phyloP scores from a whole-genome alignment of 164 flowering plant genomes.

The Nelumbo lutea region DNA sequence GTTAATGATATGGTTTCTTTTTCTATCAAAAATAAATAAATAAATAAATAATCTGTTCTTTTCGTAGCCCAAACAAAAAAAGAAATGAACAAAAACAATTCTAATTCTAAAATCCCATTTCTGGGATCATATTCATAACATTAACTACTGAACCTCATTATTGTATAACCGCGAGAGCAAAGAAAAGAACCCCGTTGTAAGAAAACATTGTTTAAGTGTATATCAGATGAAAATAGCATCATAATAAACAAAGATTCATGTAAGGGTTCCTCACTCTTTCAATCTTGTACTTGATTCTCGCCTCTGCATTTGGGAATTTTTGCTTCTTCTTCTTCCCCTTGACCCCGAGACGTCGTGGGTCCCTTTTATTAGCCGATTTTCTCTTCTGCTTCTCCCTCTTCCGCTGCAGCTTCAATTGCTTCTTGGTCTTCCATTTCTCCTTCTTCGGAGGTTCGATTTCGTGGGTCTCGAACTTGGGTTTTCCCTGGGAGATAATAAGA shows the following conservation, averaged over 20 bases:
- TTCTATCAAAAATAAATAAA: no score
- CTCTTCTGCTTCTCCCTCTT: slow-evolving; percentile 68
- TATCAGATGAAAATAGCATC: background rate
- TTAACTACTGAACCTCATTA: no score
- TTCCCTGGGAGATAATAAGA: slow-evolving; percentile 62
- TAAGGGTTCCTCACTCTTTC: slow-evolving; percentile 44
- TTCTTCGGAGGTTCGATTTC: slow-evolving; percentile 73
- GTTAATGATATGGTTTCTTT: no score
- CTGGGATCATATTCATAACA: no score
- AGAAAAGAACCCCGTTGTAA: no score
- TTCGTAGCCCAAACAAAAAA: no score
- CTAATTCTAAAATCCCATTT: no score
- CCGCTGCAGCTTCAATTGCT: slow-evolving; percentile 63
- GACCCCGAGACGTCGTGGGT: slow-evolving; percentile 61
- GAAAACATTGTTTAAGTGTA: no score
- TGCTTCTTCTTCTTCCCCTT: slow-evolving; percentile 64
- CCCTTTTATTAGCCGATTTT: slow-evolving; percentile 67
- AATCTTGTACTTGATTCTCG: slow-evolving; percentile 66
- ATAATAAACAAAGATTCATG: background rate
- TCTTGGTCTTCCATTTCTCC: slow-evolving; percentile 71
- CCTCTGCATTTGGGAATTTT: slow-evolving; percentile 64
- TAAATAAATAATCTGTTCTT: no score
- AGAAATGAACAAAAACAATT: no score
- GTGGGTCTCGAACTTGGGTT: slow-evolving; percentile 68
- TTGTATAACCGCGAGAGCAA: no score